A percentile compares a stretch with the other conserved stretches of the same genome.
Evolutionary conservation across 495 filamentous ascomycete genomes (phyloP).

Genomic region (Annulohypoxylon maeteangense): DNA sequence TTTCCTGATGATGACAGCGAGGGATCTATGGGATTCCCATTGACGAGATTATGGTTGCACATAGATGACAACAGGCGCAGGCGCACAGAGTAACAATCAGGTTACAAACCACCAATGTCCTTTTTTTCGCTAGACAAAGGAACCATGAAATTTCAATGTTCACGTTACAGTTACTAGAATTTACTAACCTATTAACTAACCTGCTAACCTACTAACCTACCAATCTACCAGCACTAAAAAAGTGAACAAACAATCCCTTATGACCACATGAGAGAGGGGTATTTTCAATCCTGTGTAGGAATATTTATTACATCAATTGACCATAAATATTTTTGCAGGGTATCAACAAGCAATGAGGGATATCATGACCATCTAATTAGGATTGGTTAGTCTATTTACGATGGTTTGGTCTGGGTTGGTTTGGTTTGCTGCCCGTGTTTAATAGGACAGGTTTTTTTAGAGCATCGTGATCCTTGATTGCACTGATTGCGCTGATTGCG

Average conservation of each 20-base stretch:
- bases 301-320: conserved; percentile 23
- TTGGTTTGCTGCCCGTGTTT: conserved; percentile 24
- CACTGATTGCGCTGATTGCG: conserved; percentile 30
- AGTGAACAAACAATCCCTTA: conserved; percentile 22
- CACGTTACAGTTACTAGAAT: conserved; percentile 1
- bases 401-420: conserved; percentile 18
- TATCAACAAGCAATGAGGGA: not conserved
- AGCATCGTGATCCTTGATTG: conserved; percentile 38
- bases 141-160: not conserved
- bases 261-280: not conserved
- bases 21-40: conserved; percentile 8
- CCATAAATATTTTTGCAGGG: conserved; percentile 17
- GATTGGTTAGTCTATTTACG: conserved; percentile 16
- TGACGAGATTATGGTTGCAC: conserved; percentile 21
- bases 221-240: not conserved
- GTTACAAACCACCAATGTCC: conserved; percentile 7
- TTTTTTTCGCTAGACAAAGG: conserved; percentile 7
- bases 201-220: too few relatives aligned
- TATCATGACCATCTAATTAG: conserved; percentile 19
- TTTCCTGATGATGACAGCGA: conserved; percentile 8
- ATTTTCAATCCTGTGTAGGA: not conserved
- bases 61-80: not conserved
- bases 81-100: not conserved
- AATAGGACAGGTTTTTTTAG: conserved; percentile 17
- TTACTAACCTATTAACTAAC: not conserved